phyloP scores from a whole-genome alignment of 257 asterid genomes.

The Echium plantagineum region DNA sequence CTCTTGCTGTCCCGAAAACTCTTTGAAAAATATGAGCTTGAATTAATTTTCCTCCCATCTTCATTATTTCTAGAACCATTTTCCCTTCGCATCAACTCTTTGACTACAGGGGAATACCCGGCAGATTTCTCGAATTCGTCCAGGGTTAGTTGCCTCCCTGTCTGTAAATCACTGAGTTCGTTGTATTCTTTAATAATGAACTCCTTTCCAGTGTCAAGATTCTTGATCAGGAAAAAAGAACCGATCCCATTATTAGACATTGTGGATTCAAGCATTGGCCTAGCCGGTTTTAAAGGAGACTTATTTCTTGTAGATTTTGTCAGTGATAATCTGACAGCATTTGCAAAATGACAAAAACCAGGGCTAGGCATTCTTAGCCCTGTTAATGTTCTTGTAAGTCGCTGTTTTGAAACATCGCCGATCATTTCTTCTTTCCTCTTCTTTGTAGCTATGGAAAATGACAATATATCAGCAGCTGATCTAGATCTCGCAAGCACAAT shows the following conservation, averaged over 20 bases:
- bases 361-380: constrained; percentile 19
- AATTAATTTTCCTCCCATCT: constrained; percentile 3
- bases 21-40: constrained; percentile 23
- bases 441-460: constrained; percentile 36
- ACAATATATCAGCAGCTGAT: constrained; percentile 81
- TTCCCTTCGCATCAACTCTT: constrained; percentile 19
- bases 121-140: constrained; percentile 22
- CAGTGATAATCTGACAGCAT: constrained; percentile 21
- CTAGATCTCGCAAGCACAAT: constrained; percentile 54
- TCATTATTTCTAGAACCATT: constrained; percentile 2
- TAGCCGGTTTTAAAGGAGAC: constrained; percentile 16
- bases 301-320: constrained; percentile 12
- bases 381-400: constrained; percentile 60
- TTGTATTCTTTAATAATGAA: constrained; percentile 19
- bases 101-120: constrained; percentile 18
- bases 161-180: constrained; percentile 20
- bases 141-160: constrained; percentile 20
- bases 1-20: constrained; percentile 73
- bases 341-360: constrained; percentile 29
- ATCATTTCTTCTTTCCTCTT: constrained; percentile 66
- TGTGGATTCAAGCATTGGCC: constrained; percentile 10
- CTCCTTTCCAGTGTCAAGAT: constrained; percentile 23
- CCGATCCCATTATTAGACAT: constrained; percentile 15
- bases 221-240: constrained; percentile 16
- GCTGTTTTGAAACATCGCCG: constrained; percentile 59